These are phyloP conservation scores for Trichoderma sp. DNA, from an alignment of 2,329 filamentous ascomycete species.

Conservation along the genomic window DNA sequence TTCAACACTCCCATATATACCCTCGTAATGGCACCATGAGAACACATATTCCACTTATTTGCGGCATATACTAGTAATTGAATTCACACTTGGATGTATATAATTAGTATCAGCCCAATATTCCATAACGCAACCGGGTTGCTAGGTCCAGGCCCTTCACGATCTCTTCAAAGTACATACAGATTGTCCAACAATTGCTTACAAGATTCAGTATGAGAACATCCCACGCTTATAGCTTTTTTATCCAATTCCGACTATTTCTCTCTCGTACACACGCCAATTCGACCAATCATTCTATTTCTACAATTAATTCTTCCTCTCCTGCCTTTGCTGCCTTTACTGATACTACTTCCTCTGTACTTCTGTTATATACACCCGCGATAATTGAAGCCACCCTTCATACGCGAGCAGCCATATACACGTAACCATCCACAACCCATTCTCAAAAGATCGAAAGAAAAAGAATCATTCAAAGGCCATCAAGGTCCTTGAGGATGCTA, in stretches of 20 bases:
- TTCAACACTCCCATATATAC: background rate
- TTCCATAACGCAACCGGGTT: background rate
- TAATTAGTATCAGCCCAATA: background rate
- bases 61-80: background rate
- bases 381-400: background rate
- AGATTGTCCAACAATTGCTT: background rate
- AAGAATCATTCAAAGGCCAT: background rate
- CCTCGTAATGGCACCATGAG: background rate
- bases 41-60: background rate
- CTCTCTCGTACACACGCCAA: background rate
- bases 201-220: background rate
- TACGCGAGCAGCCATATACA: background rate
- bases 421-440: background rate
- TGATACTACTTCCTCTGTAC: background rate
- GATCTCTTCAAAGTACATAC: background rate
- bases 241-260: background rate
- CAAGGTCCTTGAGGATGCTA: background rate
- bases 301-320: no score
- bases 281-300: background rate
- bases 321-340: background rate
- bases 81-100: background rate
- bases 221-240: background rate
- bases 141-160: background rate
- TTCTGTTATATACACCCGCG: background rate
- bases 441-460: background rate